These are phyloP conservation scores for Solanum boliviense DNA, from an alignment of 257 asterid genomes.

Conservation along the genomic window DNA sequence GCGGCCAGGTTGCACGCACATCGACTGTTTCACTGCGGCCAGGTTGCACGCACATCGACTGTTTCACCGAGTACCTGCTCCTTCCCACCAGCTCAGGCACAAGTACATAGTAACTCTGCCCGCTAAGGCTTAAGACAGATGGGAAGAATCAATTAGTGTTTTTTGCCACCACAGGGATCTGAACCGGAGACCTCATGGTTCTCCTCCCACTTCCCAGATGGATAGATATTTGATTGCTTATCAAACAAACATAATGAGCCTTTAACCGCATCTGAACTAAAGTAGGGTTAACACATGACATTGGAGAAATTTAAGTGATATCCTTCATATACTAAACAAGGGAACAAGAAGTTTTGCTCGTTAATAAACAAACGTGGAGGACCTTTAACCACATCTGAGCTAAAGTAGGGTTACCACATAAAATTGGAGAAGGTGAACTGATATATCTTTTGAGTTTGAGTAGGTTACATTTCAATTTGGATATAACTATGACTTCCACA, in stretches of 20 bases:
- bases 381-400: not conserved
- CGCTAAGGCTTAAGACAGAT: not conserved
- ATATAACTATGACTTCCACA: not conserved
- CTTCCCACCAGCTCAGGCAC: not conserved
- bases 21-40: not conserved
- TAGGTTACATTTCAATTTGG: not conserved
- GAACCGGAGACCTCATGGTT: not conserved
- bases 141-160: not conserved
- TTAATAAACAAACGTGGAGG: not conserved
- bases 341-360: not conserved
- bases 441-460: not conserved
- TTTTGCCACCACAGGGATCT: not conserved
- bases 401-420: not conserved
- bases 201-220: not conserved
- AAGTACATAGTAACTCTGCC: not conserved
- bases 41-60: not conserved
- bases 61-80: not conserved
- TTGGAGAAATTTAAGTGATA: not conserved
- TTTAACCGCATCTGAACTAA: not conserved
- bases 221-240: not conserved
- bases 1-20: not conserved
- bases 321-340: not conserved
- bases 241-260: not conserved
- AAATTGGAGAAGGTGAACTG: not conserved
- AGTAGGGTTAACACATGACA: not conserved